Percentiles rank a stretch among this genome's conserved stretches.
phyloP scores from a whole-genome alignment of 257 asterid genomes.

The Plectranthus barbatus region DNA sequence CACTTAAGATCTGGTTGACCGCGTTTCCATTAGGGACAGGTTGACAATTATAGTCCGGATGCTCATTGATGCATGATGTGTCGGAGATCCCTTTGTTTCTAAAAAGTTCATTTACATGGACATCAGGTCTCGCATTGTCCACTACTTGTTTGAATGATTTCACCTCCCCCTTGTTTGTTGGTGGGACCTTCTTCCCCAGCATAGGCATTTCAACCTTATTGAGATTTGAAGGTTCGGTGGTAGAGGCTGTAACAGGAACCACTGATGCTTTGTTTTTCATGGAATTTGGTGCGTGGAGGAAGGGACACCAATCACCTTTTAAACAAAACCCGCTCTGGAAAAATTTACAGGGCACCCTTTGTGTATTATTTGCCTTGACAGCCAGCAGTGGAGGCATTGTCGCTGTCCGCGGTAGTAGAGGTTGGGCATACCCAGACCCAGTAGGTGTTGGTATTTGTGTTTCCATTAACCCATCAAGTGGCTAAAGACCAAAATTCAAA shows the following conservation, averaged over 20 bases:
- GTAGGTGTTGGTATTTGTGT: constrained; percentile 24
- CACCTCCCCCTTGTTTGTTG: constrained; percentile 2
- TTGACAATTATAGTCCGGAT: neutral
- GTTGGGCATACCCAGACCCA: constrained; percentile 30
- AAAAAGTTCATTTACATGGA: constrained; percentile 11
- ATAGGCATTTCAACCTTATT: constrained; percentile 9
- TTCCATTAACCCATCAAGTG: constrained; percentile 45
- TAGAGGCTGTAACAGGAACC: constrained; percentile 10
- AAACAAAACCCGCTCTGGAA: constrained; percentile 41
- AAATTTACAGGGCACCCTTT: constrained; percentile 38
- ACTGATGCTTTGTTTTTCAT: constrained; percentile 24
- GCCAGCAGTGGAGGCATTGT: constrained; percentile 17
- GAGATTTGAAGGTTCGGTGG: constrained; percentile 10
- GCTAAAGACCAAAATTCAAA: constrained; percentile 25
- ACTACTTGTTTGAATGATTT: constrained; percentile 18
- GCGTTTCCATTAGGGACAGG: constrained; percentile 5
- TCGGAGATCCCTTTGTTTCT: constrained; percentile 2
- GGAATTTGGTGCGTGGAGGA: constrained; percentile 32
- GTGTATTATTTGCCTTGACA: constrained; percentile 24
- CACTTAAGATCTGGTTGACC: neutral
- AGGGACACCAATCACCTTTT: constrained; percentile 52
- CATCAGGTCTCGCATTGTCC: constrained; percentile 14
- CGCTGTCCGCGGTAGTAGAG: constrained; percentile 16
- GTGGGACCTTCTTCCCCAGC: constrained; percentile 21
- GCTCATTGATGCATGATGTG: constrained; percentile 4